Evolutionary conservation across 768 basidiomycete genomes (phyloP), one percentile per base, ranked within the genome.

Genomic region (Tricholoma sp.): DNA sequence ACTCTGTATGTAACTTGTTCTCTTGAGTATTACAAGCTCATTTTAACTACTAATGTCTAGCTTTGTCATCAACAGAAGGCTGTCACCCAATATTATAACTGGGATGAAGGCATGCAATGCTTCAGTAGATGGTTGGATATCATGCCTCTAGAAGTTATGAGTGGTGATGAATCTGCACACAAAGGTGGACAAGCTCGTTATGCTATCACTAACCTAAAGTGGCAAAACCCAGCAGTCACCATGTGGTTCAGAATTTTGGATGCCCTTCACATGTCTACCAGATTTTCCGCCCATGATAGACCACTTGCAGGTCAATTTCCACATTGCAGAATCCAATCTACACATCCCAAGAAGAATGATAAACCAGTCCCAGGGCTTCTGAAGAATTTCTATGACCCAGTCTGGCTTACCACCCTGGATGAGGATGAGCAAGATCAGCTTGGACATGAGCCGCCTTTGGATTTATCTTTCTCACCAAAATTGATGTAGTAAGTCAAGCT

Each of bases 321-420:
- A 16, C 57, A 57, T 22, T 34, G 22, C 14, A 43, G 52, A 21
- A 45, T 60, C 34, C 11, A 12, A 21, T 60, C 57, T 18, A 47
- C 32, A 19, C 21, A 52, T 6, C 24, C 16, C 5, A 27, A 52
- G 12, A 22, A 27, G 24, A 11, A 37, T 12, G 27, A 52, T 27
- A 39, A 35, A 16, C 51, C 59, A n/a, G 22, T 31, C 10, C 45
- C 18, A 24, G 50, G 56, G 22, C 52, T 60, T 12, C 59, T 52
- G 18, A 4, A 14, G 5, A 60, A 57, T 22, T 60, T 60, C 32
- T 60, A 60, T 52, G 34, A 60, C 32, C 27, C 56, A 27, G 22
- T 50, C 14, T 60, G 31, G 50, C 56, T 60, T 19, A 32, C 6
- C 29, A 22, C 43, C 12, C 46, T 54, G 22, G 50, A 57, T 19